Evolutionary conservation across 805 yeast genomes (phyloP).

Genomic region (Ogataea trehalophila): DNA sequence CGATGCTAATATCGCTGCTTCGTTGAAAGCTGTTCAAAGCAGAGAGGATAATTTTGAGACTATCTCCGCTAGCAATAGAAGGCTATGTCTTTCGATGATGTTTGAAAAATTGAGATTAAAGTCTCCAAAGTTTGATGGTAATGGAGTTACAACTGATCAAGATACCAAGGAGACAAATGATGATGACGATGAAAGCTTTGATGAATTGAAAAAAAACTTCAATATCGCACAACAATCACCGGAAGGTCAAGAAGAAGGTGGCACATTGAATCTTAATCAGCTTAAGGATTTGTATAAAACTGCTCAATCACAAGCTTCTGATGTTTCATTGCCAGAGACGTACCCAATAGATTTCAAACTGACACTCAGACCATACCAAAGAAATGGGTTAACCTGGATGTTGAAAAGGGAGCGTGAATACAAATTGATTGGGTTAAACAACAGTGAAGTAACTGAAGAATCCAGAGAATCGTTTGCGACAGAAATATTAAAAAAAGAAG

Average conservation of each 20-base stretch:
- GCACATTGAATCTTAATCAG: slow-evolving; percentile 56
- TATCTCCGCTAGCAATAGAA: neutral
- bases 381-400: slow-evolving; percentile 87
- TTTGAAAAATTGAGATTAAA: slow-evolving; percentile 13
- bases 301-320: slow-evolving; percentile 42
- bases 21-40: slow-evolving; percentile 2
- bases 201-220: slow-evolving; percentile 11
- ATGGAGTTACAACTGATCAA: slow-evolving; percentile 34
- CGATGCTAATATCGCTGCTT: neutral
- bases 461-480: slow-evolving; percentile 19
- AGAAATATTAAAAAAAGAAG: slow-evolving; percentile 34
- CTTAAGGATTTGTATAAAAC: slow-evolving; percentile 67
- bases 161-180: slow-evolving; percentile 54
- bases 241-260: slow-evolving; percentile 5
- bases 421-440: slow-evolving; percentile 33
- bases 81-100: slow-evolving; percentile 8
- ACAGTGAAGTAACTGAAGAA: slow-evolving; percentile 21
- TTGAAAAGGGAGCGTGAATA: slow-evolving; percentile 68
- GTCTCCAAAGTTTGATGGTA: slow-evolving; percentile 9
- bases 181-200: slow-evolving; percentile 13
- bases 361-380: slow-evolving; percentile 70
- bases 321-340: slow-evolving; percentile 59
- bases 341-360: slow-evolving; percentile 54
- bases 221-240: slow-evolving; percentile 3
- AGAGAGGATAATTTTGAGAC: neutral